Conservation (phyloP, 2,329 filamentous ascomycete genomes). For the Penicillium sp. region DNA sequence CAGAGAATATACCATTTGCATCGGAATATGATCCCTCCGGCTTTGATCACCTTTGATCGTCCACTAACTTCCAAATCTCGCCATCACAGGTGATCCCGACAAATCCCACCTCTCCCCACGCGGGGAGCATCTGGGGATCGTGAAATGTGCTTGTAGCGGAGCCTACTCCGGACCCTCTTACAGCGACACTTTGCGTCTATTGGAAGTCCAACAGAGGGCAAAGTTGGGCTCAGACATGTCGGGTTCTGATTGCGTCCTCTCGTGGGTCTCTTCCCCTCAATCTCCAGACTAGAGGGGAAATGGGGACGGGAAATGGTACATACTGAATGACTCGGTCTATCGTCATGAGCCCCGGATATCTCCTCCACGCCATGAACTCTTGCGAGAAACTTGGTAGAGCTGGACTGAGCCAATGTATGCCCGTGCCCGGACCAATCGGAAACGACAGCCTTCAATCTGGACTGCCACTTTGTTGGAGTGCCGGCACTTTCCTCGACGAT, state of each 20-base stretch:
- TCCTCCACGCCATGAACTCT: constrained; percentile 22
- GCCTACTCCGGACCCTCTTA: not conserved
- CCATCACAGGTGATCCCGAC: not conserved
- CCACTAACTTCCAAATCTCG: not conserved
- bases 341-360: constrained; percentile 27
- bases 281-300: constrained; percentile 5
- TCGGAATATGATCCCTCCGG: not conserved
- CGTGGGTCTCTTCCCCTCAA: not conserved
- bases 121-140: constrained; percentile 2
- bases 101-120: not conserved
- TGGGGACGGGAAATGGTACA: not conserved
- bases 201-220: not conserved
- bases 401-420: constrained; percentile 11
- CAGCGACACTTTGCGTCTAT: not conserved
- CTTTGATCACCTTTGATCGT: not conserved
- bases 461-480: not conserved
- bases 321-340: constrained; percentile 16
- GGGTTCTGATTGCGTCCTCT: constrained; percentile 21
- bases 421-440: constrained; percentile 22
- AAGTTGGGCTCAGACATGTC: not conserved
- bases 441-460: not conserved
- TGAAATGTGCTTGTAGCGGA: not conserved
- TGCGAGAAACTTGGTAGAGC: constrained; percentile 13
- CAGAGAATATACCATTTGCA: not conserved
- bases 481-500: not conserved